Conservation (phyloP, 805 yeast species). For the Yamadazyma paraphyllophila region DNA sequence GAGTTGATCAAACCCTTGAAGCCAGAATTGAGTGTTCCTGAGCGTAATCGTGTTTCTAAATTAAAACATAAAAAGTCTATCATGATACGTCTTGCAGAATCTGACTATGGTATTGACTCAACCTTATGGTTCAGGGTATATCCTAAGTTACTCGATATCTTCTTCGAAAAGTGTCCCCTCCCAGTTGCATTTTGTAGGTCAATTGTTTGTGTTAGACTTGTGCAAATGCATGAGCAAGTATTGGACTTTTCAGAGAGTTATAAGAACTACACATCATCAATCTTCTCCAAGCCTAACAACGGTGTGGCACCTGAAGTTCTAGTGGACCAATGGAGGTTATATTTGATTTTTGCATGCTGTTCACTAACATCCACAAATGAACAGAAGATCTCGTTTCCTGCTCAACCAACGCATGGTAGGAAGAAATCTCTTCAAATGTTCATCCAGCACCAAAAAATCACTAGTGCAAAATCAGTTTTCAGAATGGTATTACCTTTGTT, state of each 20-base stretch:
- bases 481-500: constrained; percentile 82
- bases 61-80: constrained; percentile 64
- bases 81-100: constrained; percentile 76
- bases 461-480: constrained; percentile 88
- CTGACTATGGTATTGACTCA: constrained; percentile 92
- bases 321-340: constrained; percentile 85
- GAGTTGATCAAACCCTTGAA: constrained; percentile 55
- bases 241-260: constrained; percentile 51
- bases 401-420: constrained; percentile 59
- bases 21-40: constrained; percentile 67
- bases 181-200: constrained; percentile 92
- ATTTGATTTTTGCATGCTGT: constrained; percentile 85
- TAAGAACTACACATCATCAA: constrained; percentile 34
- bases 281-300: constrained; percentile 30
- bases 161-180: constrained; percentile 82
- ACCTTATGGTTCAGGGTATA: constrained; percentile 93
- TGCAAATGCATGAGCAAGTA: constrained; percentile 76
- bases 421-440: constrained; percentile 77
- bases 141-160: constrained; percentile 67
- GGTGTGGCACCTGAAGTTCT: constrained; percentile 62
- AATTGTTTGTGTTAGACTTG: constrained; percentile 82
- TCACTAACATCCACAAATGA: constrained; percentile 88
- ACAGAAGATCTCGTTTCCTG: constrained; percentile 61
- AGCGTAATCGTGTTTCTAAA: constrained; percentile 66
- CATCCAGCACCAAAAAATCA: constrained; percentile 87